Evolutionary conservation across 805 yeast genomes (phyloP).

Genomic region (Pichia phayaonensis): DNA sequence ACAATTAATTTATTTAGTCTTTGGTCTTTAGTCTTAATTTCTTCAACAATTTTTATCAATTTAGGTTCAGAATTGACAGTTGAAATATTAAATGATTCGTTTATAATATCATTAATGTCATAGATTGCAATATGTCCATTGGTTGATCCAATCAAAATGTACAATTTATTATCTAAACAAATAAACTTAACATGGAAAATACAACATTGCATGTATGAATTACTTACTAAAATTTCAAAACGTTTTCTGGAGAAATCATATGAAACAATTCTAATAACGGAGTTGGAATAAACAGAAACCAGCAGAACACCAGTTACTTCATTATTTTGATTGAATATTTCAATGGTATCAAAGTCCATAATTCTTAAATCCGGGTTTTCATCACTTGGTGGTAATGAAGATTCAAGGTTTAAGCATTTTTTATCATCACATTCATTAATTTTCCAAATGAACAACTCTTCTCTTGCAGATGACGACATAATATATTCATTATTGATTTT

Average conservation of each 20-base stretch:
- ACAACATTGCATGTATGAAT: constrained; percentile 68
- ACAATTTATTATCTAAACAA: constrained; percentile 20
- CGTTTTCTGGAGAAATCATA: constrained; percentile 31
- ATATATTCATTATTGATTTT: constrained; percentile 46
- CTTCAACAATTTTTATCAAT: neutral
- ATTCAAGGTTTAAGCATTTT: constrained; percentile 37
- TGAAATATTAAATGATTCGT: constrained; percentile 9
- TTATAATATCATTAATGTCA: constrained; percentile 33
- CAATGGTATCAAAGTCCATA: constrained; percentile 68
- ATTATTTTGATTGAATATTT: constrained; percentile 23
- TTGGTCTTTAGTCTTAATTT: neutral
- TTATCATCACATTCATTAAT: constrained; percentile 22
- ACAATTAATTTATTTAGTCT: constrained; percentile 23
- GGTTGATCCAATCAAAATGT: constrained; percentile 59
- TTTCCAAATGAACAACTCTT: constrained; percentile 81
- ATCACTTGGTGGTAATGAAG: constrained; percentile 46
- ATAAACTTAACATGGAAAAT: constrained; percentile 54
- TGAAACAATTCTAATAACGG: constrained; percentile 60
- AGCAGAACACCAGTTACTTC: constrained; percentile 39
- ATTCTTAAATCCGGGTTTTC: constrained; percentile 77
- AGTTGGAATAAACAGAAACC: constrained; percentile 78
- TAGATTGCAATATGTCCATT: constrained; percentile 73
- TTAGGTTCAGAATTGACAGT: neutral
- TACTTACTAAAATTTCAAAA: constrained; percentile 40
- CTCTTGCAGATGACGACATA: constrained; percentile 69